These are phyloP conservation scores for Boletus patriciae DNA, from an alignment of 768 basidiomycete species.

Conservation along the genomic window DNA sequence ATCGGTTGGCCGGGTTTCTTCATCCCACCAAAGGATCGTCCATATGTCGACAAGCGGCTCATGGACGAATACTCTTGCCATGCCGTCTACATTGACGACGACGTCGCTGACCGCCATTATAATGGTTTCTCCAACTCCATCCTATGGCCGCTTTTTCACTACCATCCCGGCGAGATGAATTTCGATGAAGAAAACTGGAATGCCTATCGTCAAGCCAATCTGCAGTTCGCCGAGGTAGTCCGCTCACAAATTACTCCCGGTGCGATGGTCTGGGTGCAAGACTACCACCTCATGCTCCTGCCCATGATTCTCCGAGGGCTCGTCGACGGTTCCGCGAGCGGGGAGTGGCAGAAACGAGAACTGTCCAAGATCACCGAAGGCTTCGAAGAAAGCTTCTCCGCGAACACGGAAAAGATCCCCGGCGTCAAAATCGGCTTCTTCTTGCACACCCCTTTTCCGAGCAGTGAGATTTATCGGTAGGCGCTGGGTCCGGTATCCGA, in stretches of 20 bases:
- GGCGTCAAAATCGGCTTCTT: conserved; percentile 97
- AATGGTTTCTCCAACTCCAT: conserved; percentile 99
- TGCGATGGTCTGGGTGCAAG: conserved; percentile 99
- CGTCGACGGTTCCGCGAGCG: conserved; percentile 66
- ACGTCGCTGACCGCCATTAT: conserved; percentile 97
- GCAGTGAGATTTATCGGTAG: conserved; percentile 94
- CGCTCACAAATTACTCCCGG: conserved; percentile 75
- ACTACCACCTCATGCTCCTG: conserved; percentile 96
- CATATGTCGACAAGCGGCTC: conserved; percentile 85
- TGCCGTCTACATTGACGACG: conserved; percentile 97
- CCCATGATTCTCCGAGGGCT: conserved; percentile 92
- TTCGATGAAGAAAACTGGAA: conserved; percentile 99
- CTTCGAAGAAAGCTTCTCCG: conserved; percentile 48
- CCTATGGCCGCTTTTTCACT: conserved; percentile 99
- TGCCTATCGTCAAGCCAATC: conserved; percentile 95
- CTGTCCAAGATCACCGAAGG: conserved; percentile 72
- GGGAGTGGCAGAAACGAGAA: conserved; percentile 59
- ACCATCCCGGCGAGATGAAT: conserved; percentile 99
- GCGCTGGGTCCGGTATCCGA: conserved; percentile 29
- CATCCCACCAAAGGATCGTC: conserved; percentile 92
- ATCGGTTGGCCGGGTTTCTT: conserved; percentile 94
- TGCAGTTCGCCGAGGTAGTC: conserved; percentile 91
- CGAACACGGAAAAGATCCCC: conserved; percentile 42
- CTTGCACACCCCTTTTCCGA: conserved; percentile 97
- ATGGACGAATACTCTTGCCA: conserved; percentile 96